Evolutionary conservation across 2,329 filamentous ascomycete genomes (phyloP).

Genomic region (Trichoderma sp.): DNA sequence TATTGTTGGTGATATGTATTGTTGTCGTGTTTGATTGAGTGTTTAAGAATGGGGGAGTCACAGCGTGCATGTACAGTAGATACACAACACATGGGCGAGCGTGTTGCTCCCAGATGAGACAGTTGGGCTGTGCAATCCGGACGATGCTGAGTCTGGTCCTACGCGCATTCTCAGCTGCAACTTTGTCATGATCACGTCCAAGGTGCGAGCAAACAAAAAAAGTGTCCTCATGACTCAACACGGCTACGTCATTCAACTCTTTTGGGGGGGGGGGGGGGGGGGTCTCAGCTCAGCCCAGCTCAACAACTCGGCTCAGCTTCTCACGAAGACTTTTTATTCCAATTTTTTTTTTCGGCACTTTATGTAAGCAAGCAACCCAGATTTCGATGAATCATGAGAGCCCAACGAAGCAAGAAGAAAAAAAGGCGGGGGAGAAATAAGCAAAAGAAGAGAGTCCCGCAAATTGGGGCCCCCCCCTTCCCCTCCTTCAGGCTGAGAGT

Average conservation of each 20-base stretch:
- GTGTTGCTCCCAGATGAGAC: neutral
- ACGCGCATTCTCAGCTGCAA: no score
- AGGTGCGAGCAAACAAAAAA: neutral
- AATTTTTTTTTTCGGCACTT: no score
- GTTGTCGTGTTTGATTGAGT: neutral
- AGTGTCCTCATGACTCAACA: neutral
- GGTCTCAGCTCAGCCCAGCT: no score
- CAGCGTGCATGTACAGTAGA: neutral
- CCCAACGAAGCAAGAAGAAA: neutral
- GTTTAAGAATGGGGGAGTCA: neutral
- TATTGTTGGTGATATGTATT: neutral
- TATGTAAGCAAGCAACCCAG: neutral
- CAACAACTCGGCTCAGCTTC: no score
- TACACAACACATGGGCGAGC: neutral
- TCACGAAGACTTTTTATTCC: no score
- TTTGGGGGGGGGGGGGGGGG: no score
- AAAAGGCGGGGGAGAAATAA: neutral
- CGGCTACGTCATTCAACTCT: no score
- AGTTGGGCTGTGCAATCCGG: neutral
- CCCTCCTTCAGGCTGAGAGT: neutral
- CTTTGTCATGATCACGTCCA: neutral
- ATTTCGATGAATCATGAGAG: neutral
- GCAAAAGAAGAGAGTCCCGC: neutral
- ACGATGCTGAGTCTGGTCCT: neutral
- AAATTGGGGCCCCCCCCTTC: slow-evolving; percentile 6